Percentiles rank a stretch among this genome's conserved stretches.
phyloP scores from a whole-genome alignment of 2,329 filamentous ascomycete species.

The Cladosporium sp. region DNA sequence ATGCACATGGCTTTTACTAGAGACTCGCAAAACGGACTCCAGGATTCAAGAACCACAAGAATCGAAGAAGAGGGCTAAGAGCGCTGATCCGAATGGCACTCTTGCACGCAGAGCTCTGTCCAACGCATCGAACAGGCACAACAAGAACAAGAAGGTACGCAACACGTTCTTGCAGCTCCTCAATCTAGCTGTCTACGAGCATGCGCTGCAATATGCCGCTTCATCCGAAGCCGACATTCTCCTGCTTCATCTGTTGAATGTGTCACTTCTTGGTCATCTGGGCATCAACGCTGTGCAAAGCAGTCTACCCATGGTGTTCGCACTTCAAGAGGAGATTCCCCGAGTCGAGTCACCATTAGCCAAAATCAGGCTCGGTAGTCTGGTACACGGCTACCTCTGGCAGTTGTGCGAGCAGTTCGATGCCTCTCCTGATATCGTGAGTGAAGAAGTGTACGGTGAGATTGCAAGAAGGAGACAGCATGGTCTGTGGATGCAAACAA shows the following conservation, averaged over 20 bases:
- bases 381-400: slow-evolving; percentile 90
- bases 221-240: slow-evolving; percentile 59
- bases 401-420: slow-evolving; percentile 71
- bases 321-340: slow-evolving; percentile 78
- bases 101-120: slow-evolving; percentile 63
- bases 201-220: slow-evolving; percentile 67
- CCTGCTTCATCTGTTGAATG: slow-evolving; percentile 71
- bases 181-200: slow-evolving; percentile 86
- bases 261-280: slow-evolving; percentile 68
- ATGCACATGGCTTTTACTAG: slow-evolving; percentile 65
- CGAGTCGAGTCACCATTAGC: slow-evolving; percentile 60
- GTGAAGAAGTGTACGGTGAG: slow-evolving; percentile 69
- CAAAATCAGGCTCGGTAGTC: slow-evolving; percentile 74
- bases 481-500: slow-evolving; percentile 72
- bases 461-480: slow-evolving; percentile 69
- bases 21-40: slow-evolving; percentile 28
- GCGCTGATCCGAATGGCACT: slow-evolving; percentile 28
- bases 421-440: slow-evolving; percentile 66
- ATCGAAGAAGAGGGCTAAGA: slow-evolving; percentile 34
- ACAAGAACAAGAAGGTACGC: slow-evolving; percentile 44
- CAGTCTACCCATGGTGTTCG: slow-evolving; percentile 83
- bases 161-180: slow-evolving; percentile 77
- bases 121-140: slow-evolving; percentile 60
- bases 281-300: slow-evolving; percentile 77
- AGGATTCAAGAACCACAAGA: slow-evolving; percentile 21